Percentiles rank a stretch among this genome's conserved stretches.
Evolutionary conservation across 257 asterid species (phyloP).

Genomic region (Fraxinus quadrangulata): DNA sequence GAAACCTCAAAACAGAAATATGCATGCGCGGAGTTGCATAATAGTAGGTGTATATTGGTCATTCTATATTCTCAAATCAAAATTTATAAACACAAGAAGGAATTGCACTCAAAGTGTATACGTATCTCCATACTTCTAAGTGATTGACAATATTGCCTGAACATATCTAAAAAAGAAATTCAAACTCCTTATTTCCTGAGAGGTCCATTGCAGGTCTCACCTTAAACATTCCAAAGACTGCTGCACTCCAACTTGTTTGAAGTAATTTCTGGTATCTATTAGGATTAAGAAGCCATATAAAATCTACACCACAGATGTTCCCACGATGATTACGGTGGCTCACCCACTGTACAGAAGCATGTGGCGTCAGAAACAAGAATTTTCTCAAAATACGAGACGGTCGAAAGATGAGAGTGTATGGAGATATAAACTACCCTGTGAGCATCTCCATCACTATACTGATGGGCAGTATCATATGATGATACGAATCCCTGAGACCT

Average conservation of each 20-base stretch:
- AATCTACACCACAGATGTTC: slow-evolving; percentile 96
- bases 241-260: slow-evolving; percentile 94
- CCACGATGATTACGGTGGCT: slow-evolving; percentile 99
- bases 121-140: background rate
- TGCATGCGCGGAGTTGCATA: background rate
- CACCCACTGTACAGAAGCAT: slow-evolving; percentile 67
- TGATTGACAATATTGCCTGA: background rate
- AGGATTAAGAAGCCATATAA: slow-evolving; percentile 99
- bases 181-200: no score
- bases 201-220: slow-evolving; percentile 36
- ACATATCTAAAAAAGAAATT: slow-evolving; percentile 11
- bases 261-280: slow-evolving; percentile 80
- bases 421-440: slow-evolving; percentile 61
- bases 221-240: slow-evolving; percentile 95
- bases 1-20: no score
- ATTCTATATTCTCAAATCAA: background rate
- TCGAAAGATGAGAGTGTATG: slow-evolving; percentile 5
- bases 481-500: slow-evolving; percentile 97
- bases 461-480: slow-evolving; percentile 96
- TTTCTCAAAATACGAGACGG: background rate
- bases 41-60: background rate
- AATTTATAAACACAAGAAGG: background rate
- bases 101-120: background rate
- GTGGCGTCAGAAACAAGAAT: slow-evolving; percentile 29
- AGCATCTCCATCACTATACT: slow-evolving; percentile 93